A percentile compares a stretch with the other conserved stretches of the same genome.
These are phyloP conservation scores for Acacia melanoxylon DNA, from an alignment of 306 rosid genomes.

Conservation along the genomic window DNA sequence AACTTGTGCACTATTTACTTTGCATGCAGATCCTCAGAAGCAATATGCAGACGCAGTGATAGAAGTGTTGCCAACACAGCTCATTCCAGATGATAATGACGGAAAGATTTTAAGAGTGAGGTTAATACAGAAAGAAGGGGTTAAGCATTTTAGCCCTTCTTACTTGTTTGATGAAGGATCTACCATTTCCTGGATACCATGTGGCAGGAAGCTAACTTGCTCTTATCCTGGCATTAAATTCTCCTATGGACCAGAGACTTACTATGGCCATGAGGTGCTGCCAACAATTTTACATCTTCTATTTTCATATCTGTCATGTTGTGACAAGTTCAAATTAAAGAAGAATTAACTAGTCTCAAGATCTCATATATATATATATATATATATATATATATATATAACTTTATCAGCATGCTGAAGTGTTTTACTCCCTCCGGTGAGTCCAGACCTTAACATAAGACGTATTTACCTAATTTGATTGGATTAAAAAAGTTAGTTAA, in stretches of 20 bases:
- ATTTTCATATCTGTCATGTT: neutral
- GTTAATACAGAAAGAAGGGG: constrained; percentile 92
- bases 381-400: neutral
- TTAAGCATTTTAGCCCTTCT: constrained; percentile 74
- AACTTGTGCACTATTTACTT: neutral
- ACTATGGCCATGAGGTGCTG: constrained; percentile 85
- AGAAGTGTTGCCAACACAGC: constrained; percentile 88
- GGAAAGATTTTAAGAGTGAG: constrained; percentile 91
- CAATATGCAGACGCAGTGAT: constrained; percentile 97
- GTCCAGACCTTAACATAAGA: too few species aligned
- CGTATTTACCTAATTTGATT: too few species aligned
- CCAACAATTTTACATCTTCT: neutral
- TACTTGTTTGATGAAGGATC: constrained; percentile 98
- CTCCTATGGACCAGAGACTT: constrained; percentile 78
- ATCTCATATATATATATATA: too few species aligned
- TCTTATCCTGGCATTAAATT: constrained; percentile 97
- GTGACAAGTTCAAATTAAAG: neutral
- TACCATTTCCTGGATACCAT: constrained; percentile 91
- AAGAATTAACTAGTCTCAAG: neutral
- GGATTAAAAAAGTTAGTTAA: too few species aligned
- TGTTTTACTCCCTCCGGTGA: neutral
- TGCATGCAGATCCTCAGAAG: constrained; percentile 84
- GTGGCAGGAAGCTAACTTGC: constrained; percentile 98
- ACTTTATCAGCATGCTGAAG: neutral
- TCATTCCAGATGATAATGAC: constrained; percentile 83